Evolutionary conservation across 169 alveolate species (phyloP), one percentile per base, ranked within the genome.

Genomic region (Cyclospora cayetanensis): DNA sequence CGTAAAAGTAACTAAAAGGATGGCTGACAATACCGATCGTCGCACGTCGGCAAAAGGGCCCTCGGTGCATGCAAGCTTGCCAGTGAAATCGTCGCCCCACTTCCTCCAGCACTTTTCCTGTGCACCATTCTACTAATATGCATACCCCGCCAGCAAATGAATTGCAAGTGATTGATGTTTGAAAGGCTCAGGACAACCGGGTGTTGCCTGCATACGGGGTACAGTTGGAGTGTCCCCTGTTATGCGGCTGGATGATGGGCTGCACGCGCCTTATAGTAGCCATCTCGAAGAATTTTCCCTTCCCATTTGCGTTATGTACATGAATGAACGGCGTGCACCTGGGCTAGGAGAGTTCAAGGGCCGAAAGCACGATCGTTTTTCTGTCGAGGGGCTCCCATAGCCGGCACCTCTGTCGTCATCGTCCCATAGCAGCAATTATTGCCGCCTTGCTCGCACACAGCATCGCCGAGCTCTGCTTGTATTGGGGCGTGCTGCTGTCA

Each of bases 61-160:
- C 83, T 52, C 68, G 34, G 72, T 41, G 89, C 89, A 79, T 79
- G 89, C 89, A 79, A 43, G 68, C 72, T 52, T 29, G 52, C 52
- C 89, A 46, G 34, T n/a, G 43, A 79, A 50, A 50, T 31, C 34
- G 89, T 50, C 89, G 89, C 89, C 89, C 89, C 89, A 79, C 89
- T 79, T 79, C 74, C 89, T 79, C 52, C 72, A 27, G 89, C 89
- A 29, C 72, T 68, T 50, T 79, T 27, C 29, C 63, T 12, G 53
- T 79, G 52, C 89, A 52, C 68, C 89, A 79, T 50, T 79, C 68
- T 46, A 79, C 39, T 79, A 37, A 79, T 29, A 27, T 52, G n/a
- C 34, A 31, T 79, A 31, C 89, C 43, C 34, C 72, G 29, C 55
- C 53, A 27, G 89, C 7, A 46, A 46, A n/a, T 46, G 7, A 7